Evolutionary conservation across 345 rosid genomes (phyloP).

Genomic region (Durio zibethinus): DNA sequence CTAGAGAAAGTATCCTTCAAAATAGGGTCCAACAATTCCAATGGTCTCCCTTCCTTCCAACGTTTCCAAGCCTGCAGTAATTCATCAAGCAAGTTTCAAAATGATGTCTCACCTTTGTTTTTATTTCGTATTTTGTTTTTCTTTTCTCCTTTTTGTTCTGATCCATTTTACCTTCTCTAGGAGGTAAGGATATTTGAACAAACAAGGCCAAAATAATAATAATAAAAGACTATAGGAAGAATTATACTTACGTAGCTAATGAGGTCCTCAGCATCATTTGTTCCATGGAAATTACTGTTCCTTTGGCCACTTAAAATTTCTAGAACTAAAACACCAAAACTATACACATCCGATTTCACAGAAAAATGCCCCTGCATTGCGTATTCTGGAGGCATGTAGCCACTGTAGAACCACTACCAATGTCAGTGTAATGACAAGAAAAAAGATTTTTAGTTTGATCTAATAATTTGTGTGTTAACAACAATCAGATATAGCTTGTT

Average conservation of each 20-base stretch:
- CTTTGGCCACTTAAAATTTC: slow-evolving; percentile 13
- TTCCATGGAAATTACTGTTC: slow-evolving; percentile 5
- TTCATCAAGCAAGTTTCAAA: not conserved
- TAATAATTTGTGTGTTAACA: not conserved
- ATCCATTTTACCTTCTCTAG: not conserved
- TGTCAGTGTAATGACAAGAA: not conserved
- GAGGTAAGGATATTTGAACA: not conserved
- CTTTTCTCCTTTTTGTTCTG: not conserved
- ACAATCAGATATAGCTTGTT: not conserved
- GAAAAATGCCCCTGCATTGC: slow-evolving; percentile 14
- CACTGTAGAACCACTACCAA: not conserved
- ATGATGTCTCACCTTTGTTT: not conserved
- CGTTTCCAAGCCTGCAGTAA: slow-evolving; percentile 35
- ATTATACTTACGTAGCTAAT: slow-evolving; percentile 13
- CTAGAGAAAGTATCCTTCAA: slow-evolving; percentile 22
- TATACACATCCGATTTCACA: slow-evolving; percentile 8
- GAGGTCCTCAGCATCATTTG: slow-evolving; percentile 10
- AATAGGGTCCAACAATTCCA: slow-evolving; percentile 30
- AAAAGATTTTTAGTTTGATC: not conserved
- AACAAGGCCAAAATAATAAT: not conserved
- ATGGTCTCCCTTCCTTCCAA: slow-evolving; percentile 32
- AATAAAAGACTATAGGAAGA: not conserved
- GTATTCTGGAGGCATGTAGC: slow-evolving; percentile 20
- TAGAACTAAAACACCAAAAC: slow-evolving; percentile 17
- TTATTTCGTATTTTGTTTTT: no score